Evolutionary conservation across 2,329 filamentous ascomycete species (phyloP), one percentile per base, ranked within the genome.

Genomic region (Gnomoniopsis sp.): DNA sequence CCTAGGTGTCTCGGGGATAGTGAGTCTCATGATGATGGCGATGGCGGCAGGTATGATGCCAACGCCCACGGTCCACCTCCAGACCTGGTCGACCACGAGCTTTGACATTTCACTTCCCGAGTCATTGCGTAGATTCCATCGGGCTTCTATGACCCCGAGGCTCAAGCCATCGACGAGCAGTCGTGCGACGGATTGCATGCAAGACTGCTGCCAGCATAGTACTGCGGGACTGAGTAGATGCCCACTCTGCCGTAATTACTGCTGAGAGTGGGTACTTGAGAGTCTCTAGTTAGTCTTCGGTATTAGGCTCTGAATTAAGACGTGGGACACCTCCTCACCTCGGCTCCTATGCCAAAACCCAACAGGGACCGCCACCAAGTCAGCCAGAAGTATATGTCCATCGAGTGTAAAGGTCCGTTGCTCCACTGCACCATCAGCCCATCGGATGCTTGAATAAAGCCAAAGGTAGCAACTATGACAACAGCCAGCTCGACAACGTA

Each of bases 1-100:
- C 19, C 77, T 73, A 0, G 78, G 77, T 19, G 75, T 77, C 59
- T 82, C 79, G 1, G 79, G 79, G 55, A 81, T 81, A n/a, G 74
- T 75, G 51, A 80, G 74, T 11, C 79, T 74, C 55, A 81, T 76
- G 1, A 75, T 59, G 22, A 79, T 73, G 38, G 79, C 78, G n/a
- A 80, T 66, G 8, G 73, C 69, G 3, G 77, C 78, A 1, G 77
- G 78, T 1, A 80, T 65, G 11, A 75, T 76, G 8, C 77, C 79
- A 21, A 81, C 72, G 0, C 78, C 79, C 46, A 79, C 73, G 2
- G 80, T 75, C 69, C 77, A 77, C 21, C 79, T 68, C 79, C 79
- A 82, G 62, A 78, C 74, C n/a, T 69, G 72, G 61, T 81, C 78
- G 7, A 80, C 70, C 1, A 71, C 71, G 3, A 57, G 52, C 23